phyloP scores from a whole-genome alignment of 352 stramenopile genomes.

The Blastocystis sp. region DNA sequence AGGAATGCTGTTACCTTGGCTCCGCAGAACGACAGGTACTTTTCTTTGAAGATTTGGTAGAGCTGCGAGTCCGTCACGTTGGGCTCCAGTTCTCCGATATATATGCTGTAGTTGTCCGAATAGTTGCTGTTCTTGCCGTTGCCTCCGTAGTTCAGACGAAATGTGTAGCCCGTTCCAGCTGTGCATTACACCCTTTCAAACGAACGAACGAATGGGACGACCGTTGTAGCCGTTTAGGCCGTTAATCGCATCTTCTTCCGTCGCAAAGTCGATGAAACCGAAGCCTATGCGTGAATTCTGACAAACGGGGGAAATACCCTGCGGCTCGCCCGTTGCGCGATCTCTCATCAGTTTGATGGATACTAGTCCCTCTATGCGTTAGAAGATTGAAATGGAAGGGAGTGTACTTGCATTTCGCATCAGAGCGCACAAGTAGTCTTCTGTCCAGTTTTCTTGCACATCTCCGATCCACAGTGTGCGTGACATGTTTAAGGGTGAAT shows the following conservation, averaged over 20 bases:
- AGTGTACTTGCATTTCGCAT: conserved; percentile 62
- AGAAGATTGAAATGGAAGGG: not conserved
- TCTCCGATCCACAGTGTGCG: conserved; percentile 66
- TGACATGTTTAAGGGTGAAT: conserved; percentile 2
- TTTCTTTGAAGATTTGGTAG: conserved; percentile 56
- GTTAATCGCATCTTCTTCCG: conserved; percentile 64
- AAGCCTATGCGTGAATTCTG: conserved; percentile 3
- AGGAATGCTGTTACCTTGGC: not conserved
- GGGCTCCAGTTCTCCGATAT: conserved; percentile 56
- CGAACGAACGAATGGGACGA: conserved; percentile 49
- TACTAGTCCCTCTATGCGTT: conserved; percentile 24
- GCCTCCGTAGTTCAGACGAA: conserved; percentile 61
- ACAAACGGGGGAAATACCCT: conserved; percentile 5
- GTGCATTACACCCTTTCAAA: not conserved
- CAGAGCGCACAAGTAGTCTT: conserved; percentile 61
- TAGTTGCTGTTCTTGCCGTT: conserved; percentile 16
- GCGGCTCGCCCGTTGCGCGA: conserved; percentile 39
- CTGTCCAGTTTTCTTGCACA: conserved; percentile 68
- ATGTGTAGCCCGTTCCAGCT: conserved; percentile 64
- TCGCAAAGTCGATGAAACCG: conserved; percentile 68
- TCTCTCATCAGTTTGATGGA: conserved; percentile 67
- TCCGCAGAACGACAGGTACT: conserved; percentile 58
- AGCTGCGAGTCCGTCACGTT: conserved; percentile 48
- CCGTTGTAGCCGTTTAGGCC: conserved; percentile 61
- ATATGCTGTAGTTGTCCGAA: conserved; percentile 39